Evolutionary conservation across 2,329 filamentous ascomycete genomes (phyloP), one percentile per base, ranked within the genome.

Genomic region (Metarhizium humberi): DNA sequence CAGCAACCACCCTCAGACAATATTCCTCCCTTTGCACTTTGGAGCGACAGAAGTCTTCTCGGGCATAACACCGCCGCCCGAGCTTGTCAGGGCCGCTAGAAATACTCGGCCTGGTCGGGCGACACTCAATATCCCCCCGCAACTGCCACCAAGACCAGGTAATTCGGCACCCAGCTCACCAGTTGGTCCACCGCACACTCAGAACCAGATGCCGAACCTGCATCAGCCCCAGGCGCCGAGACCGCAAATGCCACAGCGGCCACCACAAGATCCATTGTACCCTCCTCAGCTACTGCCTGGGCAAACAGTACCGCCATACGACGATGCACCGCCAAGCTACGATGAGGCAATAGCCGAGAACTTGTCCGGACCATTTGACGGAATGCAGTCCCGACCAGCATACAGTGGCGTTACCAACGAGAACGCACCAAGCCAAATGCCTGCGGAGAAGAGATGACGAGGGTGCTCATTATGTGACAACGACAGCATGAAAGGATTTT

Each of bases 301-400:
- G n/a, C 76, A 78, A 40, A 67, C 71, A 8, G 76, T 68, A 1
- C 69, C 74, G 18, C 66, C 68, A 0, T 76, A 81, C 60, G 86
- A 90, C 36, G 90, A 94, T 55, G 89, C 90, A n/a, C 92, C 92
- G 18, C 92, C 92, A 7, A 96, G 90, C 64, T 97, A 97, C 66
- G 91, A 96, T 71, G 92, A 96, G 70, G 91, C 90, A 13, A 86
- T 96, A 72, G 91, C 90, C 6, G 86, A 89, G 60, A 82, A 85
- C 56, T 72, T 94, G 58, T 70, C 75, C 0, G 86, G 82, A 40
- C 88, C 90, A 1, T 82, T 90, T 55, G 81, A 90, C 66, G 87
- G 58, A 74, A 59, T 64, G 58, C 66, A 70, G 45, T 66, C 86
- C 30, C 77, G 91, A 63, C 83, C 86, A 32, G 84, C 82, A 14